phyloP scores from a whole-genome alignment of 345 rosid species.

The Gossypium longicalyx region DNA sequence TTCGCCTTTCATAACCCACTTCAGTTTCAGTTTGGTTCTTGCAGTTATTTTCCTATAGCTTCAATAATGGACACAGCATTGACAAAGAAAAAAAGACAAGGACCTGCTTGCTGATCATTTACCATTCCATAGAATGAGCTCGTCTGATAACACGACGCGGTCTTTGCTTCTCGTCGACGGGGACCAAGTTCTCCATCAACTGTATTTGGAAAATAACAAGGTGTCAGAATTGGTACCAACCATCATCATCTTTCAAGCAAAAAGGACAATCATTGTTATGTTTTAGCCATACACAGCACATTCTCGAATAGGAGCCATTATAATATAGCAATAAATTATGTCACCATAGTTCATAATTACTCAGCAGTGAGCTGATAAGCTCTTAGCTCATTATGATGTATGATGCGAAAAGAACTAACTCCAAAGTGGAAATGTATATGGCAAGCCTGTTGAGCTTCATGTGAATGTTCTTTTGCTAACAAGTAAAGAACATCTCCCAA shows the following conservation, averaged over 20 bases:
- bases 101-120: constrained; percentile 3
- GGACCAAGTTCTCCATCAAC: constrained; percentile 50
- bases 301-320: not conserved
- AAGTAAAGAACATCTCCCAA: not conserved
- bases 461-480: not conserved
- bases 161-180: constrained; percentile 37
- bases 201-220: constrained; percentile 5
- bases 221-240: not conserved
- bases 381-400: not conserved
- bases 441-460: not conserved
- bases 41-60: not conserved
- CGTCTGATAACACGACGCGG: constrained; percentile 37
- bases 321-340: not conserved
- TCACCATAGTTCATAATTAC: not conserved
- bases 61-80: not conserved
- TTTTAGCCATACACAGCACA: not conserved
- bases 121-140: constrained; percentile 40
- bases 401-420: not conserved
- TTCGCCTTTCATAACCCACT: not conserved
- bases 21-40: not conserved
- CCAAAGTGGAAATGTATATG: not conserved
- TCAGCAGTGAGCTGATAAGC: not conserved
- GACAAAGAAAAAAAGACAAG: not conserved
- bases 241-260: not conserved
- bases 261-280: not conserved